phyloP scores from a whole-genome alignment of 495 filamentous ascomycete species.

The Neohortaea acidophila region DNA sequence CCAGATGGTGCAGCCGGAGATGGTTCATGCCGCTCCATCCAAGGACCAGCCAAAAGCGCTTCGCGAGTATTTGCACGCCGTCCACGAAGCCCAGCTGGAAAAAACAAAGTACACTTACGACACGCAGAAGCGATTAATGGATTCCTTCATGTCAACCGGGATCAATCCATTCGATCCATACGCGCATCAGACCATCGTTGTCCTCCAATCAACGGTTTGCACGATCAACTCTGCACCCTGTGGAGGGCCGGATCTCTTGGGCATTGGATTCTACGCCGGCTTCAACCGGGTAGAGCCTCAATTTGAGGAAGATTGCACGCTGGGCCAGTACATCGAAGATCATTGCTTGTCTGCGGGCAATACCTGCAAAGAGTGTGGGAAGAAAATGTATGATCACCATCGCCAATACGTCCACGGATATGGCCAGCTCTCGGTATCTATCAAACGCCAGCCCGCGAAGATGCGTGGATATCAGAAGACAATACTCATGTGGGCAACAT shows the following conservation, averaged over 20 bases:
- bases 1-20: slow-evolving; percentile 78
- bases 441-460: slow-evolving; percentile 58
- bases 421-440: slow-evolving; percentile 77
- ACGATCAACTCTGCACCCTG: slow-evolving; percentile 84
- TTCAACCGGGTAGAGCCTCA: slow-evolving; percentile 55
- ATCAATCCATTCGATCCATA: slow-evolving; percentile 82
- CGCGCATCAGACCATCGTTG: slow-evolving; percentile 84
- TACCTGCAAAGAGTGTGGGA: slow-evolving; percentile 69
- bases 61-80: slow-evolving; percentile 82
- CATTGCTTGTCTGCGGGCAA: slow-evolving; percentile 60
- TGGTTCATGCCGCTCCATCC: slow-evolving; percentile 72
- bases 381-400: slow-evolving; percentile 82
- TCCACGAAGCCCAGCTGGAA: slow-evolving; percentile 92
- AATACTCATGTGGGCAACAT: slow-evolving; percentile 96
- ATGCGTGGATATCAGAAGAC: slow-evolving; percentile 56
- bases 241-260: slow-evolving; percentile 70
- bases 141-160: slow-evolving; percentile 72
- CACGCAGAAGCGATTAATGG: slow-evolving; percentile 91
- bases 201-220: slow-evolving; percentile 88
- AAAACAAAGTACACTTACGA: slow-evolving; percentile 86
- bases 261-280: slow-evolving; percentile 74
- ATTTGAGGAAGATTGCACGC: slow-evolving; percentile 74
- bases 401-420: slow-evolving; percentile 95
- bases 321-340: slow-evolving; percentile 93
- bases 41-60: slow-evolving; percentile 43